Conservation (phyloP, 73 alveolate species). For the Effrenium voratum region DNA sequence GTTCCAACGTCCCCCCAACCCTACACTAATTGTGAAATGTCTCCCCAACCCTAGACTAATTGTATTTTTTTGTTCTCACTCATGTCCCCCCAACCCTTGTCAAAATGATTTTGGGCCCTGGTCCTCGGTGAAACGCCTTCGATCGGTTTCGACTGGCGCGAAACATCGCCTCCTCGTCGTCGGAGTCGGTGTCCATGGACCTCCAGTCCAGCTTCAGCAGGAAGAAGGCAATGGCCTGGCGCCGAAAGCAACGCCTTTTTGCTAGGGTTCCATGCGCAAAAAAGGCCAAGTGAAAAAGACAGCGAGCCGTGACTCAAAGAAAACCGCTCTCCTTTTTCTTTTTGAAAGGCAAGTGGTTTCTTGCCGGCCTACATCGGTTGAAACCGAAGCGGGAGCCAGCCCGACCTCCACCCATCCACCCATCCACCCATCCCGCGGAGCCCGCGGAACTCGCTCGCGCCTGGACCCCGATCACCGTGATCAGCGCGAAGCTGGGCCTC, state of each 20-base stretch:
- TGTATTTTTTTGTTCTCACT: too few species aligned
- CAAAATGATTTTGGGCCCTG: too few species aligned
- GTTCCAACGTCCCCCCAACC: too few species aligned
- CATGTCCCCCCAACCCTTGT: too few species aligned
- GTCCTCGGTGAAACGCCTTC: too few species aligned
- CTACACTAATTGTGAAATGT: too few species aligned
- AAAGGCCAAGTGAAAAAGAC: background rate
- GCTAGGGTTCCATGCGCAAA: background rate
- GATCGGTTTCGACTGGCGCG: too few species aligned
- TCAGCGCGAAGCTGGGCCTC: conserved; percentile 87
- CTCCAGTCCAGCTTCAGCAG: conserved; percentile 76
- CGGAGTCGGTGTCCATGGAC: conserved; percentile 51
- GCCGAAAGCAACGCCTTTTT: background rate
- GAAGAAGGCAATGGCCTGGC: conserved; percentile 71
- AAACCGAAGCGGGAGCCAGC: background rate
- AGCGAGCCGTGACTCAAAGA: background rate
- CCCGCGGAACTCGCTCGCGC: background rate
- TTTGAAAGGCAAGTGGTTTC: background rate
- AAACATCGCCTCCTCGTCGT: conserved; percentile 37
- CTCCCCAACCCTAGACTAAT: too few species aligned
- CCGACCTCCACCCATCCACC: too few species aligned
- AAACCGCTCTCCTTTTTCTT: too few species aligned
- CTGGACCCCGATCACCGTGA: conserved; percentile 88
- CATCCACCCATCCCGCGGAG: background rate
- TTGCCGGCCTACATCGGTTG: background rate